phyloP scores from a whole-genome alignment of 306 rosid genomes.

The Castanea sativa region DNA sequence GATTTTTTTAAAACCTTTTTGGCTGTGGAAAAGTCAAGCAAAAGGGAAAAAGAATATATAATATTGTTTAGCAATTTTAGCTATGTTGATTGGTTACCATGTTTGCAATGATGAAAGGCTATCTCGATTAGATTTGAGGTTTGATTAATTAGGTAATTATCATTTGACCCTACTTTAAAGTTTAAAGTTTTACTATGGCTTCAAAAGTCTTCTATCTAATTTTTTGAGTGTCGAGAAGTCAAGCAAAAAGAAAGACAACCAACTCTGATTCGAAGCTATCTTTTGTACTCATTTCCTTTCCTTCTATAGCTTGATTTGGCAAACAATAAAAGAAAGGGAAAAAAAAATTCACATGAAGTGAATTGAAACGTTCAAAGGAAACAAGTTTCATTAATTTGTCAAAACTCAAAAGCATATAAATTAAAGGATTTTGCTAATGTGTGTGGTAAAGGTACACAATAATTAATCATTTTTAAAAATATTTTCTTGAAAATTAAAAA shows the following conservation, averaged over 20 bases:
- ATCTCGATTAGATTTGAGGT: not conserved
- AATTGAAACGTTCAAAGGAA: too few relatives aligned
- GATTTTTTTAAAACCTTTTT: not conserved
- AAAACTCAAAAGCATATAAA: too few relatives aligned
- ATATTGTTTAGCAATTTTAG: not conserved
- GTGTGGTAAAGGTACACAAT: too few relatives aligned
- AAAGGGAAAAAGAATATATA: not conserved
- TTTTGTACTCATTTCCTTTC: not conserved
- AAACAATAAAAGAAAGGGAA: not conserved
- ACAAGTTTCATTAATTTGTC: too few relatives aligned
- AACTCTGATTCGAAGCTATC: not conserved
- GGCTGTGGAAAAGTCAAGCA: not conserved
- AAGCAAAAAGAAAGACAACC: conserved; percentile 19
- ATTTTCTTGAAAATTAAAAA: too few relatives aligned
- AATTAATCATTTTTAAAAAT: too few relatives aligned
- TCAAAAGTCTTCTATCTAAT: conserved; percentile 19
- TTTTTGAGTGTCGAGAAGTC: conserved; percentile 28
- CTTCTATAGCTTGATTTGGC: not conserved
- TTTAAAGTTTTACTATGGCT: not conserved
- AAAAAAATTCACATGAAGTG: not conserved
- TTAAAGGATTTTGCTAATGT: too few relatives aligned
- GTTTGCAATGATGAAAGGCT: not conserved
- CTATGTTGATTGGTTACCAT: not conserved
- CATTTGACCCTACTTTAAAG: not conserved
- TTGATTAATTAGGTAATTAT: conserved; percentile 16